phyloP scores from a whole-genome alignment of 2,329 filamentous ascomycete genomes.

The Dothidotthia symphoricarpi region DNA sequence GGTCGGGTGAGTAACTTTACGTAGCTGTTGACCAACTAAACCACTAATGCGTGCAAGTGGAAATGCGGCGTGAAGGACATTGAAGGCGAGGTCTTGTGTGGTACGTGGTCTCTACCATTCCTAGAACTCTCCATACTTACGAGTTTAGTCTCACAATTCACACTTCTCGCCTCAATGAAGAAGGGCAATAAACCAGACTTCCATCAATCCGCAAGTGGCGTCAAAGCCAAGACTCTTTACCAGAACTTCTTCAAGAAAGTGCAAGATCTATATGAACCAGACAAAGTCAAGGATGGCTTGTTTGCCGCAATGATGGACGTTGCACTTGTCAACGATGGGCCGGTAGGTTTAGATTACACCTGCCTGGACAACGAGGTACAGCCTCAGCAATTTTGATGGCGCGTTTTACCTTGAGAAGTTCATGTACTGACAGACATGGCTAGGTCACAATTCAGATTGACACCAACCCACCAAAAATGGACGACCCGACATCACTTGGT shows the following conservation, averaged over 20 bases:
- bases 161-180: constrained; percentile 85
- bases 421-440: constrained; percentile 2
- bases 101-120: constrained; percentile 50
- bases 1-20: constrained; percentile 53
- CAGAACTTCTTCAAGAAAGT: constrained; percentile 79
- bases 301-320: constrained; percentile 99
- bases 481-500: constrained; percentile 22
- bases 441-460: constrained; percentile 53
- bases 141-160: constrained; percentile 85
- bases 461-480: constrained; percentile 45
- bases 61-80: constrained; percentile 88
- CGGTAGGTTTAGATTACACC: constrained; percentile 62
- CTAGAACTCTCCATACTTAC: not conserved
- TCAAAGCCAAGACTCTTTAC: constrained; percentile 78
- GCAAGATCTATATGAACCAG: constrained; percentile 65
- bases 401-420: too few species aligned
- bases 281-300: constrained; percentile 87
- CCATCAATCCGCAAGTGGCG: constrained; percentile 76
- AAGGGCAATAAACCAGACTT: constrained; percentile 97
- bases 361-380: constrained; percentile 59
- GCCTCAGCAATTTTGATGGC: constrained; percentile 16
- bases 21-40: not conserved
- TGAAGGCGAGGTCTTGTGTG: constrained; percentile 87
- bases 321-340: constrained; percentile 80
- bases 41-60: constrained; percentile 60